phyloP scores from a whole-genome alignment of 352 stramenopile species.

The Thraustochytrium striatum region DNA sequence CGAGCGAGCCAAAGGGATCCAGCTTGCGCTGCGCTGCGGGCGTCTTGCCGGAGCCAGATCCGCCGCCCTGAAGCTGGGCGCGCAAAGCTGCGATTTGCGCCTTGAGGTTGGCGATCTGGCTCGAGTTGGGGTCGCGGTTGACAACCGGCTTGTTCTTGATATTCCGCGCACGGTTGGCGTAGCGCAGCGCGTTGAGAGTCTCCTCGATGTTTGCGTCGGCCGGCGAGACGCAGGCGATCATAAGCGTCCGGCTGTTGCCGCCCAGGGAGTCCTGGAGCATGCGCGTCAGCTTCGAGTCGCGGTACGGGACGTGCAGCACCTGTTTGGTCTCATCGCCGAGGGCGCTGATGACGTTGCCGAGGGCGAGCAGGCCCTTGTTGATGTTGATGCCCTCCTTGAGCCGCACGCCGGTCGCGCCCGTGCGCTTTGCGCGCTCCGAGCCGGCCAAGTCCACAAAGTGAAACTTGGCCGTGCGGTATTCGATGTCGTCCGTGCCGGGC shows the following conservation, averaged over 20 bases:
- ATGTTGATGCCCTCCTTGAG: slow-evolving; percentile 93
- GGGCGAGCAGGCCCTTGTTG: slow-evolving; percentile 64
- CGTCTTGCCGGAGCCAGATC: not conserved
- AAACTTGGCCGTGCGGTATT: slow-evolving; percentile 64
- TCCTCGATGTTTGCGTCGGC: slow-evolving; percentile 91
- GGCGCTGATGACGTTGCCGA: slow-evolving; percentile 64
- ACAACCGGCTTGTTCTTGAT: slow-evolving; percentile 93
- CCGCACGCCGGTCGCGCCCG: slow-evolving; percentile 72
- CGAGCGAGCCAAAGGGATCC: not conserved
- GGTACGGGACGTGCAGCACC: slow-evolving; percentile 81
- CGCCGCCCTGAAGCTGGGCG: slow-evolving; percentile 1
- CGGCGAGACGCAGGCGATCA: slow-evolving; percentile 89
- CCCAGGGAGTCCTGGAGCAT: slow-evolving; percentile 86
- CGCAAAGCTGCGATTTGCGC: slow-evolving; percentile 72
- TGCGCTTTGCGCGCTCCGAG: slow-evolving; percentile 87
- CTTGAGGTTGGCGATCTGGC: slow-evolving; percentile 81
- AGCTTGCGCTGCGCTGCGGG: not conserved
- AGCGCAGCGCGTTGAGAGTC: slow-evolving; percentile 88
- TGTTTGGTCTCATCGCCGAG: slow-evolving; percentile 49
- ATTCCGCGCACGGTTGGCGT: slow-evolving; percentile 91
- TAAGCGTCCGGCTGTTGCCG: slow-evolving; percentile 90
- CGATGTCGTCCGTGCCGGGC: not conserved
- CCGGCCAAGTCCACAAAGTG: slow-evolving; percentile 93
- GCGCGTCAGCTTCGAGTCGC: slow-evolving; percentile 93
- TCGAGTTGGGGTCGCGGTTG: slow-evolving; percentile 88